Evolutionary conservation across 305 asterid species (phyloP), one percentile per base, ranked within the genome.

Genomic region (Fraxinus sp.): DNA sequence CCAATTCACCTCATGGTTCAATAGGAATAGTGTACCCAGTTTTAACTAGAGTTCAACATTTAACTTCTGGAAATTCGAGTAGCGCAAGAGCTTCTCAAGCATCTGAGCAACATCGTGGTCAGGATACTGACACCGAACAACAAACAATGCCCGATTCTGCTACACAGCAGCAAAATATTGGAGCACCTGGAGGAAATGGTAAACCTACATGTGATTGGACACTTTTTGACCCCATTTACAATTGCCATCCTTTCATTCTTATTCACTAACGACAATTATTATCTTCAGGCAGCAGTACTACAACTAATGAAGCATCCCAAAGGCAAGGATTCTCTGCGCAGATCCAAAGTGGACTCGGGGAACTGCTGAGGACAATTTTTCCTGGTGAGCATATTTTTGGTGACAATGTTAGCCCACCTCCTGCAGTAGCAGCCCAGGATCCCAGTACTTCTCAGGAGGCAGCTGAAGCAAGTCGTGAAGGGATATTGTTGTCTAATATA

Each of bases 21-120:
- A 79, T 95, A 78, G 98, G 97, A 82, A 85, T 93, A 86, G 80
- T 95, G 33, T 90, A 89, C 86, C 98, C 98, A 59, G 91, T 95
- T 86, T 79, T 95, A 89, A 93, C 97, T 41, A 90, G 98, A 86
- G 90, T 91, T 78, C 97, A 93, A 80, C 92, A 87, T 81, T 82
- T 86, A 36, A 78, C 87, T 78, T 75, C 89, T 2, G 87, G 87
- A 87, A 90, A 81, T 84, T 77, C 87, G 46, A 84, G 80, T 81
- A 89, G 83, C 72, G 77, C 89, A 13, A 82, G 87, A 87, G 86
- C 91, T 80, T 83, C 97, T 75, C 95, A 87, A 80, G 91, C 87
- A 41, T 82, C 90, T 8, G 92, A 86, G 77, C 92, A 86, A 74
- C 84, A 80, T 83, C 87, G 74, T 36, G 85, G 84, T 78, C 84